Evolutionary conservation across 768 basidiomycete genomes (phyloP), one percentile per base, ranked within the genome.

Genomic region (Lentinula detonsa): DNA sequence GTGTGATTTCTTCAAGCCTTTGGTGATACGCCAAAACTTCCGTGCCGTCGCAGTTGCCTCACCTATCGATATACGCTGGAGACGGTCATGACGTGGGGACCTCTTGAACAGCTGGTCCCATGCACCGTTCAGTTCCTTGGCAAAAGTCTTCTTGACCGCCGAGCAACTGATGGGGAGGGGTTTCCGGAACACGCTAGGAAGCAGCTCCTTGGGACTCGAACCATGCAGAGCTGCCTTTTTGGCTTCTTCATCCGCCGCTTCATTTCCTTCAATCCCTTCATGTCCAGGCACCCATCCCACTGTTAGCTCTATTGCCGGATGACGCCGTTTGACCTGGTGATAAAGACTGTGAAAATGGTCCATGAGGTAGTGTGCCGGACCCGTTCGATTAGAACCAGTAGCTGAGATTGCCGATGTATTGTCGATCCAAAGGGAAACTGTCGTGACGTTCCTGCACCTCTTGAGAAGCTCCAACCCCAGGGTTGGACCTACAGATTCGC

Each of bases 1-100:
- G 18, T 68, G 63, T 9, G 40, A 31, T 10, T 63, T 46, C 0
- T 62, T 59, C 9, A 69, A 46, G 59, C 46, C 59, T 33, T 18
- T 48, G 8, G 48, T 60, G 28, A 54, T 21, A 7, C 34, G 5
- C 13, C 13, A 5, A 42, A 33, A 56, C 39, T 56, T 37, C 3
- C 55, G 8, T 10, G 10, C 28, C 4, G 55, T 35, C 37, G 37
- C 39, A 6, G 55, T 56, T 21, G 55, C 55, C 37, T 28, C 15
- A 23, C 15, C 23, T 28, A 15, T 28, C 5, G 23, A 13, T 5
- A 52, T 52, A 23, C 16, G 15, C 13, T n/a, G 11, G 50, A 52
- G 23, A 23, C 5, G n/a, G 11, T 31, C 11, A 23, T 7, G 34
- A 16, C 50, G 50, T 52, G 50, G 50, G 11, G 23, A 52, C 23